A percentile compares a stretch with the other conserved stretches of the same genome.
Conservation (phyloP, 805 yeast species). For the Blastobotrys muscicola region DNA sequence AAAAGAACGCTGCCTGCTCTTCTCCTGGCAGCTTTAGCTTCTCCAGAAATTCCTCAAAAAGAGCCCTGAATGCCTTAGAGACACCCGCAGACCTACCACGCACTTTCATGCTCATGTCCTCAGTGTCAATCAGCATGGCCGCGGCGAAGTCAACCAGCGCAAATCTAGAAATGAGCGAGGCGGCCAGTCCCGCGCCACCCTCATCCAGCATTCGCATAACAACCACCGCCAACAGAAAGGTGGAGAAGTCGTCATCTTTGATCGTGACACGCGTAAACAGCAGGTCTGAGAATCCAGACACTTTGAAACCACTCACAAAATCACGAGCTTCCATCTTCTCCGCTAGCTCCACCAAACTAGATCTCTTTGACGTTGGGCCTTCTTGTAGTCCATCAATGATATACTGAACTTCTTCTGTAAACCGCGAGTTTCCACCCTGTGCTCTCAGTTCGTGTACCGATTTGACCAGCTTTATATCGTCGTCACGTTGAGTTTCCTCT, state of each 20-base stretch:
- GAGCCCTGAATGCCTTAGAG: not conserved
- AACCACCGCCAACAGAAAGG: conserved; percentile 8
- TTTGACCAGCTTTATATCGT: not conserved
- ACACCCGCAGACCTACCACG: not conserved
- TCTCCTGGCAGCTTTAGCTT: not conserved
- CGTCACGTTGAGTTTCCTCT: not conserved
- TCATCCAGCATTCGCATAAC: conserved; percentile 4
- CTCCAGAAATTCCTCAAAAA: conserved; percentile 2
- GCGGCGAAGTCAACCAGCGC: conserved; percentile 3
- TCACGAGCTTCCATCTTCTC: conserved; percentile 5
- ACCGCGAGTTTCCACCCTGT: conserved; percentile 9
- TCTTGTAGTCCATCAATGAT: conserved; percentile 10
- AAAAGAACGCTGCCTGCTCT: too few relatives aligned
- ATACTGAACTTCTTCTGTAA: conserved; percentile 9
- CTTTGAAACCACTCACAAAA: conserved; percentile 9
- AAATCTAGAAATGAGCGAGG: conserved; percentile 3
- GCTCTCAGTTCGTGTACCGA: conserved; percentile 11
- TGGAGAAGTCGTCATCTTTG: conserved; percentile 4
- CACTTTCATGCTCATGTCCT: conserved; percentile 4
- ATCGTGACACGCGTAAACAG: conserved; percentile 5
- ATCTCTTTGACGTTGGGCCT: conserved; percentile 1
- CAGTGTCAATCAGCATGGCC: conserved; percentile 7
- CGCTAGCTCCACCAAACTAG: conserved; percentile 12
- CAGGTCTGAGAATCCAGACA: conserved; percentile 7
- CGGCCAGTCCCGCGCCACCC: conserved; percentile 10